Evolutionary conservation across 352 stramenopile genomes (phyloP).

Genomic region (Globisporangium megalacanthum): DNA sequence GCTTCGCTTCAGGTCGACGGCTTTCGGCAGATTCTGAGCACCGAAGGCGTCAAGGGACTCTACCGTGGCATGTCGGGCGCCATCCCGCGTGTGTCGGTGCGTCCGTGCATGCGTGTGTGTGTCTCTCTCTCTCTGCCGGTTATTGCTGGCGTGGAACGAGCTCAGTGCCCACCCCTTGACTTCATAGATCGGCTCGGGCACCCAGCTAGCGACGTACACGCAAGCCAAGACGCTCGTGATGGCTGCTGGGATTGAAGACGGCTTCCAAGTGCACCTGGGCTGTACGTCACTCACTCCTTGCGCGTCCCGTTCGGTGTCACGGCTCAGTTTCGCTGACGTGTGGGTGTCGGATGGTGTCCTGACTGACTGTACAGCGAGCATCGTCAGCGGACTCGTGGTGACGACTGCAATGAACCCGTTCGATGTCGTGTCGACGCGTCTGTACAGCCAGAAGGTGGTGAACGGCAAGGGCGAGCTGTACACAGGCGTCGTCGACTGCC

Average conservation of each 20-base stretch:
- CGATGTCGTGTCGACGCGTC: conserved; percentile 80
- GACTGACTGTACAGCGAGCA: conserved; percentile 38
- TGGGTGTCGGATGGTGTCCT: not conserved
- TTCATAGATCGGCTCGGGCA: conserved; percentile 69
- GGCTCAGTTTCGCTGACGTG: not conserved
- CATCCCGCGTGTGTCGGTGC: conserved; percentile 72
- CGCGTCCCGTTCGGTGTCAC: not conserved
- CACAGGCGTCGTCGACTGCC: conserved; percentile 66
- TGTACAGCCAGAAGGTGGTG: conserved; percentile 87
- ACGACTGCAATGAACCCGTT: conserved; percentile 87
- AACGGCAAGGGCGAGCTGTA: conserved; percentile 83
- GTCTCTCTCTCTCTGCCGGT: not conserved
- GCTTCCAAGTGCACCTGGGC: conserved; percentile 68
- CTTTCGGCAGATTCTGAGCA: conserved; percentile 67
- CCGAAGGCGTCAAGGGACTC: conserved; percentile 61
- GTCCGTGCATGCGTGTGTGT: conserved; percentile 4
- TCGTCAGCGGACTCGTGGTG: conserved; percentile 74
- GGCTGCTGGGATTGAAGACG: conserved; percentile 67
- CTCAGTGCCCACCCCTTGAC: not conserved
- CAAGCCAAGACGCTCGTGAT: conserved; percentile 81
- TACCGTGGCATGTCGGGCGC: conserved; percentile 72
- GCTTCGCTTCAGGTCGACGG: conserved; percentile 60
- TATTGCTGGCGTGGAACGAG: not conserved
- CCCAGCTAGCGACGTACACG: conserved; percentile 81
- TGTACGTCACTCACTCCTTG: conserved; percentile 34